A percentile compares a stretch with the other conserved stretches of the same genome.
These are phyloP conservation scores for Peronospora farinosa DNA, from an alignment of 352 stramenopile species.

Conservation along the genomic window DNA sequence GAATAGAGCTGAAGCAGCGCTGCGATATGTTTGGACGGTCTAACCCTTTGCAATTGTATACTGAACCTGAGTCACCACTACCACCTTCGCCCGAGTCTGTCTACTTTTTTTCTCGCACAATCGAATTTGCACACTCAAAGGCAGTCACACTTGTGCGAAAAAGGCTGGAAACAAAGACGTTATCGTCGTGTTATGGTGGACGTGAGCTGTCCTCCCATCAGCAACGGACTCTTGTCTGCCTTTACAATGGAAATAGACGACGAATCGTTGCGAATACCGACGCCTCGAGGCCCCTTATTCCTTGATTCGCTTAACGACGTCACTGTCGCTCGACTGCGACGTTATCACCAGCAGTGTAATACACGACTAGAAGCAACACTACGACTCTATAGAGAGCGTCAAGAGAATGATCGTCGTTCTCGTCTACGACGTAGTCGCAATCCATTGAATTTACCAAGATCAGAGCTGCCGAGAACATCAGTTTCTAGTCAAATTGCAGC, in stretches of 20 bases:
- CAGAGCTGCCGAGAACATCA: slow-evolving; percentile 4
- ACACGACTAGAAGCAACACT: slow-evolving; percentile 37
- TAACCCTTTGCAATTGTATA: no score
- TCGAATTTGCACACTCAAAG: no score
- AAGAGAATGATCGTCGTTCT: slow-evolving; percentile 32
- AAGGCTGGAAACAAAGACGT: no score
- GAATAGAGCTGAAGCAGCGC: no score
- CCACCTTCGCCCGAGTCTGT: no score
- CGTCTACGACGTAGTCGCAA: slow-evolving; percentile 10
- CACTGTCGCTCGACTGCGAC: slow-evolving; percentile 33
- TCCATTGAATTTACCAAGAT: slow-evolving; percentile 9
- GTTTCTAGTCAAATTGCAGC: slow-evolving; percentile 2
- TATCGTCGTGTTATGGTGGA: slow-evolving; percentile 12
- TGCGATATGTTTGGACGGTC: no score
- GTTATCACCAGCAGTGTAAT: slow-evolving; percentile 48
- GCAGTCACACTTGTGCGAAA: no score
- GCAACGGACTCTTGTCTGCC: slow-evolving; percentile 26
- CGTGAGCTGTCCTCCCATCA: slow-evolving; percentile 13
- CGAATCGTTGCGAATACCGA: slow-evolving; percentile 5
- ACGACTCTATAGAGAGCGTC: slow-evolving; percentile 39
- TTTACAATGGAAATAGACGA: slow-evolving; percentile 37
- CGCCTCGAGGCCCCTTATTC: slow-evolving; percentile 6
- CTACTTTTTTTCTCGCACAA: no score
- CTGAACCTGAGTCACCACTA: no score
- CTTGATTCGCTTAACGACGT: slow-evolving; percentile 31